These are phyloP conservation scores for Penicillium arizonense DNA, from an alignment of 495 filamentous ascomycete genomes.

Conservation along the genomic window DNA sequence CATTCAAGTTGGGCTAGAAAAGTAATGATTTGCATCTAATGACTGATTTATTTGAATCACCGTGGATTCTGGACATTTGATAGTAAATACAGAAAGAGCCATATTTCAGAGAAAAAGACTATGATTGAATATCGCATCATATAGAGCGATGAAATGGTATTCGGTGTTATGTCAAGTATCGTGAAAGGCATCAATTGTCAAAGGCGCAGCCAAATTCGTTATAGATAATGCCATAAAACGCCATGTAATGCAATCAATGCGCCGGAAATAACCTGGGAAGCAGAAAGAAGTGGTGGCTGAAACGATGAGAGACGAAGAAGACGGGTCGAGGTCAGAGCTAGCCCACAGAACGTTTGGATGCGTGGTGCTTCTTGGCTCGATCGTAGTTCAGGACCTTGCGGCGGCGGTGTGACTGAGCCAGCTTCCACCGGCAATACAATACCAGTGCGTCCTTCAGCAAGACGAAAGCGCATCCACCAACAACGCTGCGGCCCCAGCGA, in stretches of 20 bases:
- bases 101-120: not conserved
- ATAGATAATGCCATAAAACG: slow-evolving; percentile 17
- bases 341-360: slow-evolving; percentile 15
- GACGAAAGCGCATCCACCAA: slow-evolving; percentile 78
- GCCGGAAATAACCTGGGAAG: not conserved
- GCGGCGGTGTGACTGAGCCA: slow-evolving; percentile 64
- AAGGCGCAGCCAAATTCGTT: slow-evolving; percentile 7
- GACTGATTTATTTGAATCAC: no score
- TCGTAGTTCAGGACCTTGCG: slow-evolving; percentile 69
- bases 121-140: not conserved
- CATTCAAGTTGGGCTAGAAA: no score
- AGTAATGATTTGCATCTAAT: no score
- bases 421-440: slow-evolving; percentile 71
- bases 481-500: slow-evolving; percentile 74
- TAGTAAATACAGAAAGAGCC: not conserved
- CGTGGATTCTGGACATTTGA: not conserved
- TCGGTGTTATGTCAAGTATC: slow-evolving; percentile 13
- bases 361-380: slow-evolving; percentile 35
- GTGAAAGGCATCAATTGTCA: slow-evolving; percentile 22
- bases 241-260: slow-evolving; percentile 24
- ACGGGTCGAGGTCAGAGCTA: not conserved
- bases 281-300: not conserved
- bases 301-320: not conserved
- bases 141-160: not conserved
- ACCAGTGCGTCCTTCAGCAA: slow-evolving; percentile 72